Evolutionary conservation across 1,139 yeast species (phyloP).

Genomic region (Lodderomyces metapsilosis): DNA sequence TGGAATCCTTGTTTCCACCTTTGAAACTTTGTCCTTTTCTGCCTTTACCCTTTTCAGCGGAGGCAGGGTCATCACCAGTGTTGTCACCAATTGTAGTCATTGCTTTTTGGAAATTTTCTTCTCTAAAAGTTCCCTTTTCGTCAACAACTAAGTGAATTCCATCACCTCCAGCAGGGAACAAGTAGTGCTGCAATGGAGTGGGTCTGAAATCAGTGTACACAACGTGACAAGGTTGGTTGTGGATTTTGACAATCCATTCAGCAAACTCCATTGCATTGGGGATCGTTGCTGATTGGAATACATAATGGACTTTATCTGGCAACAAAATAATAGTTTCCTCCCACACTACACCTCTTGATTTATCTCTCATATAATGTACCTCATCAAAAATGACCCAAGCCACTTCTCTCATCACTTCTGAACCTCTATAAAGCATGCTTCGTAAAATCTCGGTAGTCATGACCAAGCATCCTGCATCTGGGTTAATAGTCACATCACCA

Average conservation of each 20-base stretch:
- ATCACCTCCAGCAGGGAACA: conserved; percentile 96
- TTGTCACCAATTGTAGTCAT: conserved; percentile 89
- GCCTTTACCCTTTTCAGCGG: conserved; percentile 56
- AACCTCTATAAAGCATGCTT: conserved; percentile 90
- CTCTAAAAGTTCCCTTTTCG: conserved; percentile 93
- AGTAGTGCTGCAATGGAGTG: conserved; percentile 94
- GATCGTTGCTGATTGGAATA: conserved; percentile 90
- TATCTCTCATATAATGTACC: conserved; percentile 94
- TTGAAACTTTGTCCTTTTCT: conserved; percentile 84
- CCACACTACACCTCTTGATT: conserved; percentile 98
- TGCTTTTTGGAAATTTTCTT: conserved; percentile 96
- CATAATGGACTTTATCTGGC: conserved; percentile 91
- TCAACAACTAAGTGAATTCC: conserved; percentile 97
- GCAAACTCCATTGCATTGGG: conserved; percentile 99
- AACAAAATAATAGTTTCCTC: conserved; percentile 94
- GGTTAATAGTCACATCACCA: conserved; percentile 96
- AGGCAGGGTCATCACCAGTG: conserved; percentile 78
- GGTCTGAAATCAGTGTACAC: conserved; percentile 99
- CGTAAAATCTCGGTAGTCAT: conserved; percentile 97
- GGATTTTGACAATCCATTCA: conserved; percentile 96
- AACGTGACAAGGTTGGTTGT: conserved; percentile 95
- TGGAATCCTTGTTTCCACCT: conserved; percentile 83
- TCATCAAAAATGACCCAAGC: conserved; percentile 97
- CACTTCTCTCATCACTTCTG: conserved; percentile 93
- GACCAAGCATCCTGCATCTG: conserved; percentile 94